Conservation (phyloP, 768 basidiomycete genomes). For the Kwoniella europaea region DNA sequence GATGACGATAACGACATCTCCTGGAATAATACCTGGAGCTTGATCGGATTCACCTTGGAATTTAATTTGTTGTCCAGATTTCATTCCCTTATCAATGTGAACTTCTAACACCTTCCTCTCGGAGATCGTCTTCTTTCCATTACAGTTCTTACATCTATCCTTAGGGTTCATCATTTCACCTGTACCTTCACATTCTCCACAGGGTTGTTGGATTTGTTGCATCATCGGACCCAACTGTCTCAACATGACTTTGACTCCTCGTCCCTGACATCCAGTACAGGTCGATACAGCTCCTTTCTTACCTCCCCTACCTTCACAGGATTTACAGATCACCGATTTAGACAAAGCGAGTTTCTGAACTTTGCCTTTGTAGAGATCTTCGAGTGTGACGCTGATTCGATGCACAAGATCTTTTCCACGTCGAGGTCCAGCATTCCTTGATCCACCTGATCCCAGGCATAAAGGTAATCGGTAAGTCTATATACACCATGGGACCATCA, state of each 20-base stretch:
- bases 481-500: neutral
- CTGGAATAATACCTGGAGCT: conserved; percentile 84
- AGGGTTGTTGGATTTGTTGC: conserved; percentile 95
- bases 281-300: conserved; percentile 91
- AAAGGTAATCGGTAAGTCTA: neutral
- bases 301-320: conserved; percentile 95
- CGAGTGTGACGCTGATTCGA: conserved; percentile 92
- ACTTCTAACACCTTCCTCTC: conserved; percentile 98
- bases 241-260: conserved; percentile 85
- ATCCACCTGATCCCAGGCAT: conserved; percentile 8
- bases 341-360: conserved; percentile 96
- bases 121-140: conserved; percentile 86
- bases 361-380: conserved; percentile 98
- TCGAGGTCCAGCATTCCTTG: conserved; percentile 63
- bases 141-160: conserved; percentile 89
- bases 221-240: conserved; percentile 99
- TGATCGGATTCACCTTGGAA: conserved; percentile 89
- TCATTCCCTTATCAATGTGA: conserved; percentile 79
- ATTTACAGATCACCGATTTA: conserved; percentile 88
- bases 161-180: conserved; percentile 94
- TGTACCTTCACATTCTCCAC: conserved; percentile 89
- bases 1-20: conserved; percentile 95
- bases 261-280: conserved; percentile 80
- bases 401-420: conserved; percentile 99
- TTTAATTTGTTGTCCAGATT: conserved; percentile 90